These are phyloP conservation scores for Candida pini DNA, from an alignment of 805 yeast species.

Conservation along the genomic window DNA sequence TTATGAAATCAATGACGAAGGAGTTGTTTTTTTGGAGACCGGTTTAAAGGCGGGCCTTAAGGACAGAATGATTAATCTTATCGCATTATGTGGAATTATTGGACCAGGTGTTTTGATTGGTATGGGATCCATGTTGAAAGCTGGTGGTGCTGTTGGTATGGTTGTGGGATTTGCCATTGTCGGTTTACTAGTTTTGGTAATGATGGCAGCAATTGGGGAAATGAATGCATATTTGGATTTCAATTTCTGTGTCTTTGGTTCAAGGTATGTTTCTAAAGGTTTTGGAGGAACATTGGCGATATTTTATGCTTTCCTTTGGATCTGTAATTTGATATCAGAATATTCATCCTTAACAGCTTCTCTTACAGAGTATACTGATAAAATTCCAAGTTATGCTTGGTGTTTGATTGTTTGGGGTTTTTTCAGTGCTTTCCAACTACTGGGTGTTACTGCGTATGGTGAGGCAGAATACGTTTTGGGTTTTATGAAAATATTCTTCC, in stretches of 20 bases:
- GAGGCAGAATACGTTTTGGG: conserved; percentile 52
- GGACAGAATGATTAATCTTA: conserved; percentile 44
- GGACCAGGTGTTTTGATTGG: conserved; percentile 53
- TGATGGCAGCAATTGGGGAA: conserved; percentile 51
- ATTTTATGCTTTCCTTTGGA: conserved; percentile 47
- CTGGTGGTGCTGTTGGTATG: conserved; percentile 46
- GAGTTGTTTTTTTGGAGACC: conserved; percentile 4
- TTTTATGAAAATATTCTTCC: conserved; percentile 36
- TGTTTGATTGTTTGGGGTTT: conserved; percentile 44
- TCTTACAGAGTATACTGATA: conserved; percentile 43
- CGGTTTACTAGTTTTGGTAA: conserved; percentile 42
- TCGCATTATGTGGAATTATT: conserved; percentile 50
- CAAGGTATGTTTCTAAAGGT: conserved; percentile 44
- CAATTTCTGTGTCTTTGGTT: conserved; percentile 44
- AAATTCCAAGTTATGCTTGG: conserved; percentile 50
- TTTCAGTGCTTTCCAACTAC: conserved; percentile 41
- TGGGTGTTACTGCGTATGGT: conserved; percentile 49
- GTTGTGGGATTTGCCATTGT: conserved; percentile 41
- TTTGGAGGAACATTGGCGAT: conserved; percentile 48
- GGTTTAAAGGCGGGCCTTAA: conserved; percentile 42
- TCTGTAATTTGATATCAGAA: conserved; percentile 45
- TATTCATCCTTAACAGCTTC: conserved; percentile 46
- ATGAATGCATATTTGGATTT: conserved; percentile 41
- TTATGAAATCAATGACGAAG: conserved; percentile 1
- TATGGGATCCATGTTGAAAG: conserved; percentile 37